Conservation (phyloP, 2,329 filamentous ascomycete genomes). For the Exophiala sp. region DNA sequence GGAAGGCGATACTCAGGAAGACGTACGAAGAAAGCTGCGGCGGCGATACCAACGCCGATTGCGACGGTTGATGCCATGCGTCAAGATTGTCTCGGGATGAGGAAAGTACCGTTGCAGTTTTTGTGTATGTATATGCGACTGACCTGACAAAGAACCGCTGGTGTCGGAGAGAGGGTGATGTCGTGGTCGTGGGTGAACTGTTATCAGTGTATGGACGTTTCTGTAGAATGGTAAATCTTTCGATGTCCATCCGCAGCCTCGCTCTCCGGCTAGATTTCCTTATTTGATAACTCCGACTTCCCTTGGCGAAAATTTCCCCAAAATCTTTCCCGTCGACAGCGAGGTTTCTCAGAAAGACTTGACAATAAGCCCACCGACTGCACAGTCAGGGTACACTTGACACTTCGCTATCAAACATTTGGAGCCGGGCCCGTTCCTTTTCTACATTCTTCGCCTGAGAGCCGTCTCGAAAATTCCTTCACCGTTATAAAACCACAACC, state of each 20-base stretch:
- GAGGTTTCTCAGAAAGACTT: neutral
- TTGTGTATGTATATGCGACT: neutral
- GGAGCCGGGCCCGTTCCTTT: no score
- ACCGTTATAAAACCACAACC: neutral
- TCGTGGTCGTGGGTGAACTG: neutral
- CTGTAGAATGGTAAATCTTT: neutral
- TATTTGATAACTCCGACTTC: neutral
- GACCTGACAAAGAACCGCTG: neutral
- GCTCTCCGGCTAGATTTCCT: neutral
- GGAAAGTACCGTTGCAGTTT: neutral
- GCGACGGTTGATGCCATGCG: conserved; percentile 43
- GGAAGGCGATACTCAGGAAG: conserved; percentile 1
- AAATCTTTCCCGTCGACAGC: neutral
- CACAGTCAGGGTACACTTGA: neutral
- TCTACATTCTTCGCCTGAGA: no score
- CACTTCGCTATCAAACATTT: neutral
- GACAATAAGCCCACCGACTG: neutral
- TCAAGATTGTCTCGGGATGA: neutral
- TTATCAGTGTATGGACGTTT: neutral
- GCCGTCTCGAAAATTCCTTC: no score
- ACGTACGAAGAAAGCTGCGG: conserved; percentile 75
- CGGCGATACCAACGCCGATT: conserved; percentile 46
- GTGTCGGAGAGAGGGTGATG: neutral
- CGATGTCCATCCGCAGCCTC: neutral
- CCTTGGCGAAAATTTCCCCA: conserved; percentile 1